Conservation (phyloP, 352 stramenopile genomes). For the Peronospora destructor region DNA sequence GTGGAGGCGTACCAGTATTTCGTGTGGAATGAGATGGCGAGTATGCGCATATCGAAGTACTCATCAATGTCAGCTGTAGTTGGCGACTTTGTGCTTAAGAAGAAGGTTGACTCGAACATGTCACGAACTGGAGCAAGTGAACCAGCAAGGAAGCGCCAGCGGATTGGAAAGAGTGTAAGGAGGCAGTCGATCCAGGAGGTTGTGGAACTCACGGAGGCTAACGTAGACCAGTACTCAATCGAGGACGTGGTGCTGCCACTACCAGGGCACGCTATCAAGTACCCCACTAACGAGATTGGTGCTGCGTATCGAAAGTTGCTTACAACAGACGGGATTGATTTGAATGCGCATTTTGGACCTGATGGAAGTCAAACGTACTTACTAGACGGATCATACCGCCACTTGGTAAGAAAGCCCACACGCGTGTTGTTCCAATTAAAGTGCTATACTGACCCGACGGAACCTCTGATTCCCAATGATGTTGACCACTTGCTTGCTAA, state of each 20-base stretch:
- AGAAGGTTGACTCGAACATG: slow-evolving; percentile 11
- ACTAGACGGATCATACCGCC: slow-evolving; percentile 85
- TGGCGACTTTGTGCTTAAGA: slow-evolving; percentile 85
- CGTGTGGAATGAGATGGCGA: slow-evolving; percentile 93
- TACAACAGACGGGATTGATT: slow-evolving; percentile 48
- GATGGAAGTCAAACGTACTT: slow-evolving; percentile 55
- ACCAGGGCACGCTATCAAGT: slow-evolving; percentile 82
- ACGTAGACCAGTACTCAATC: slow-evolving; percentile 83
- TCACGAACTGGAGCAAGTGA: slow-evolving; percentile 17
- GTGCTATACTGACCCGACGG: slow-evolving; percentile 81
- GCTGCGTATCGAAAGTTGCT: slow-evolving; percentile 45
- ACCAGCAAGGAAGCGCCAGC: slow-evolving; percentile 32
- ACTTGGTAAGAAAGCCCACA: slow-evolving; percentile 83
- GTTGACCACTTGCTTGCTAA: slow-evolving; percentile 50
- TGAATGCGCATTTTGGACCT: slow-evolving; percentile 40
- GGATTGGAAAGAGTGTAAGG: slow-evolving; percentile 18
- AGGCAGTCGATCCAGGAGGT: slow-evolving; percentile 23
- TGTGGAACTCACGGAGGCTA: slow-evolving; percentile 73
- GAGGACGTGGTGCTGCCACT: slow-evolving; percentile 93
- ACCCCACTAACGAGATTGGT: slow-evolving; percentile 72
- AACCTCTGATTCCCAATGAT: slow-evolving; percentile 87
- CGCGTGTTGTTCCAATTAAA: slow-evolving; percentile 82
- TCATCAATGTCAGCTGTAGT: slow-evolving; percentile 51
- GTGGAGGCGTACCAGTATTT: slow-evolving; percentile 89
- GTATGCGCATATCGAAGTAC: slow-evolving; percentile 71